These are phyloP conservation scores for Sordariomycetes sp. DNA, from an alignment of 2,329 filamentous ascomycete genomes.

Conservation along the genomic window DNA sequence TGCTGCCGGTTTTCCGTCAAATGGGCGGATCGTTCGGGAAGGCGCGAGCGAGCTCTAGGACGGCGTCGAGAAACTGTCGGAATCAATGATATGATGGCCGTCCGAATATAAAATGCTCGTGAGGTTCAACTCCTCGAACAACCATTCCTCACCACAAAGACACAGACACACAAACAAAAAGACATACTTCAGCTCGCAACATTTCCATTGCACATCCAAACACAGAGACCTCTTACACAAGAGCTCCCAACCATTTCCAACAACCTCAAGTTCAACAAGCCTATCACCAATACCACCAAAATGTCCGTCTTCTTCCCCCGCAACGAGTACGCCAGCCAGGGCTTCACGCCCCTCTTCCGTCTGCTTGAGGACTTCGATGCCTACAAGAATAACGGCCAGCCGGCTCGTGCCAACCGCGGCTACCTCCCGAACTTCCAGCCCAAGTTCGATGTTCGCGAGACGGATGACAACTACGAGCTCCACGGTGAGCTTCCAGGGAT, in stretches of 20 bases:
- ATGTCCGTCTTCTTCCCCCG: slow-evolving; percentile 52
- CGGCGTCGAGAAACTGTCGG: neutral
- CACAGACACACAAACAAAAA: neutral
- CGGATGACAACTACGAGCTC: slow-evolving; percentile 55
- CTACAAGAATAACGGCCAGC: slow-evolving; percentile 22
- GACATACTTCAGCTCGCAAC: neutral
- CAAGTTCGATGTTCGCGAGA: slow-evolving; percentile 68
- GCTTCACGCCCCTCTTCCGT: slow-evolving; percentile 48
- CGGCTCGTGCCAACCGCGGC: slow-evolving; percentile 6
- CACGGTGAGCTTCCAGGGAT: slow-evolving; percentile 70
- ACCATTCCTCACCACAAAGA: neutral
- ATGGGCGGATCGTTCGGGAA: neutral
- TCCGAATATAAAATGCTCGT: neutral
- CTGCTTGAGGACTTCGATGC: slow-evolving; percentile 51
- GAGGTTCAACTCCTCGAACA: neutral
- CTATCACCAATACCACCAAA: slow-evolving; percentile 15
- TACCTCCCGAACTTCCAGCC: slow-evolving; percentile 50
- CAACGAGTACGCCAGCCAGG: slow-evolving; percentile 33
- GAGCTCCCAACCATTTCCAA: slow-evolving; percentile 1
- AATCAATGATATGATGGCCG: neutral
- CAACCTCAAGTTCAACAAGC: neutral
- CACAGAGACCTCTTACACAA: neutral
- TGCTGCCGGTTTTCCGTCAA: neutral
- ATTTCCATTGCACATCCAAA: neutral
- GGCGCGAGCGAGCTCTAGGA: neutral